Evolutionary conservation across 768 basidiomycete genomes (phyloP), one percentile per base, ranked within the genome.

Genomic region (Epithele typhae): DNA sequence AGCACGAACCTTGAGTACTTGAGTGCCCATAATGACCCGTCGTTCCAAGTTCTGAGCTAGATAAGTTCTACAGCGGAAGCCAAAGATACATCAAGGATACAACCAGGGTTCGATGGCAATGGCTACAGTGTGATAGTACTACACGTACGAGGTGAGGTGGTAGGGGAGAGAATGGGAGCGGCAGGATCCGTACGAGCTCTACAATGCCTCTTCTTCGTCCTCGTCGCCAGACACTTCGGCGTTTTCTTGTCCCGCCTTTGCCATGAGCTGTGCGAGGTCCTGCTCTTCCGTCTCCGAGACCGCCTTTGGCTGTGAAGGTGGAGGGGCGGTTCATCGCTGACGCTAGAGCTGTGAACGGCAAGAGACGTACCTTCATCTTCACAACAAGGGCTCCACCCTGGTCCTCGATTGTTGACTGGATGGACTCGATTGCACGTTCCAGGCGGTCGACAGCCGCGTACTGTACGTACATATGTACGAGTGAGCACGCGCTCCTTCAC

Each of bases 221-320:
- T 95, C 92, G 64, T 97, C 92, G 44, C 94, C 95, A 12, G 91
- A 92, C 1, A 97, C 91, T 62, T 99, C 94, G 4, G 84, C 90
- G 64, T 99, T 99, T 70, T 96, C 95, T 62, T 82, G 77, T 48
- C 87, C 87, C 17, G 87, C 93, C 66, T 92, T 89, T 32, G 87
- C 91, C 95, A 99, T 97, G 59, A 96, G 86, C 54, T 92, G 88
- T 1, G 92, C 94, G 53, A 99, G 79, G 64, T 97, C 96, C 55
- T 92, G 88, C 66, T 99, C 96, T 69, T 99, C 96, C 4, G 89
- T 90, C 66, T 97, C 96, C 21, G 91, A 93, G 30, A 99, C 87
- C 2, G 95, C 92, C 75, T 98, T 98, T 50, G 96, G 96, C 92
- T 96, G 56, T 24, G 21, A 34, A 32, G 9, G 15, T 32, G 9